Base-by-base conservation (phyloP, 75 land plant genomes). In the Pinus taeda region DNA sequence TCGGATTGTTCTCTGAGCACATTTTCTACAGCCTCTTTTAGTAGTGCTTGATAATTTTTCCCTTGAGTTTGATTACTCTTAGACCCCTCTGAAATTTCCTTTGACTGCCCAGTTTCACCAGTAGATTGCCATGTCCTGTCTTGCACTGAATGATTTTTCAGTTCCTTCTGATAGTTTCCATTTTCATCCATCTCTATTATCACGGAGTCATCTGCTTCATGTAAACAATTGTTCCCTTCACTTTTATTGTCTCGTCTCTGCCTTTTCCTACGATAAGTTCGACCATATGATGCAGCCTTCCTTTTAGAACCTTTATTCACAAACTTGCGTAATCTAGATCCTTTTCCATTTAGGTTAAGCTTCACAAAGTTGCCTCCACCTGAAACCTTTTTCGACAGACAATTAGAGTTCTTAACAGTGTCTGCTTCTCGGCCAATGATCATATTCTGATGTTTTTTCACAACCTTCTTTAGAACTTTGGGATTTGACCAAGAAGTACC, bases 1-100 rank as follows among this genome's bases (percentile, higher is more conserved):
- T 93, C 93, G 0, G 92, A 83, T 3, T 88, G 90, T 57, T 87
- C 87, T 9, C 83, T 67, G 59, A 80, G 71, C 37, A 82, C 92
- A 2, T 75, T 78, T 39, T 22, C 59, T 18, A 87, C 81, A 75
- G 86, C 84, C 57, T 88, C 87, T 33, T 79, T 83, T 36, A 90
- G n/a, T n/a, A 42, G 15, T 39, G 72, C 22, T 42, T 37, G 21
- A 39, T 3, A 42, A 42, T n/a, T 37, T 39, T 69, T 55, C 42
- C 72, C 49, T 69, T 39, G 20, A 39, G 55, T 69, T 37, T 69
- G 53, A 69, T 36, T 69, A 11, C 72, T 69, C 53, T n/a, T 42
- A 69, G 1, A 69, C n/a, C 42, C 72, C 12, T 37, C 72, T 4
- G 72, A 69, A 39, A 13, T 12, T n/a, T 73, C 55, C 4, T 29